Evolutionary conservation across 2,329 filamentous ascomycete genomes (phyloP).

Genomic region (Microcyclosporella mali): DNA sequence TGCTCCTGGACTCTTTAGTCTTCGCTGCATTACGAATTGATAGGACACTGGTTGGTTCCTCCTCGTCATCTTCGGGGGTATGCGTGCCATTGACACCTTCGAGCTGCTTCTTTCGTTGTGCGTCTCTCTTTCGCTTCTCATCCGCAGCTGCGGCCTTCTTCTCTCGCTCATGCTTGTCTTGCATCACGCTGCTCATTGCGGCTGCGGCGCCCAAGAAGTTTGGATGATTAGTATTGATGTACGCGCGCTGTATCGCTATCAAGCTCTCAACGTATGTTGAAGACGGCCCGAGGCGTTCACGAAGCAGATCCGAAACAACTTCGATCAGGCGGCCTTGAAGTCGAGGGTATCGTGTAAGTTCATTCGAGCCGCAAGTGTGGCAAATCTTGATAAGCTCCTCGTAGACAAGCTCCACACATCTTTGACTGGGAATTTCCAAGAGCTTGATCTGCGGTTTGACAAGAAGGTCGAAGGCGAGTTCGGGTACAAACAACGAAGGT

Average conservation of each 20-base stretch:
- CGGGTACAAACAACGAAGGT: slow-evolving; percentile 92
- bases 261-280: slow-evolving; percentile 91
- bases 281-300: slow-evolving; percentile 83
- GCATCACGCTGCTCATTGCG: slow-evolving; percentile 95
- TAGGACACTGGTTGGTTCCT: slow-evolving; percentile 43
- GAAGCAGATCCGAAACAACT: slow-evolving; percentile 89
- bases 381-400: slow-evolving; percentile 99
- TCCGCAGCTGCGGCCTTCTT: slow-evolving; percentile 72
- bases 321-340: slow-evolving; percentile 96
- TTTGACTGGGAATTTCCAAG: slow-evolving; percentile 86
- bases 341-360: slow-evolving; percentile 84
- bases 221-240: slow-evolving; percentile 99
- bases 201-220: slow-evolving; percentile 96
- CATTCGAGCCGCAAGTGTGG: slow-evolving; percentile 93
- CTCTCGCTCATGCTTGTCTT: slow-evolving; percentile 89
- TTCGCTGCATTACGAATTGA: slow-evolving; percentile 45
- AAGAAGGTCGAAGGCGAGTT: slow-evolving; percentile 93
- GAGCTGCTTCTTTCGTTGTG: slow-evolving; percentile 74
- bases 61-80: slow-evolving; percentile 58
- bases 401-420: slow-evolving; percentile 96
- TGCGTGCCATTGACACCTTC: slow-evolving; percentile 69
- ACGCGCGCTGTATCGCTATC: slow-evolving; percentile 93
- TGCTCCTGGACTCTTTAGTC: slow-evolving; percentile 61
- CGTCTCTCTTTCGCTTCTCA: slow-evolving; percentile 79
- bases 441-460: slow-evolving; percentile 99